phyloP scores from a whole-genome alignment of 345 rosid species.

The Durio zibethinus region DNA sequence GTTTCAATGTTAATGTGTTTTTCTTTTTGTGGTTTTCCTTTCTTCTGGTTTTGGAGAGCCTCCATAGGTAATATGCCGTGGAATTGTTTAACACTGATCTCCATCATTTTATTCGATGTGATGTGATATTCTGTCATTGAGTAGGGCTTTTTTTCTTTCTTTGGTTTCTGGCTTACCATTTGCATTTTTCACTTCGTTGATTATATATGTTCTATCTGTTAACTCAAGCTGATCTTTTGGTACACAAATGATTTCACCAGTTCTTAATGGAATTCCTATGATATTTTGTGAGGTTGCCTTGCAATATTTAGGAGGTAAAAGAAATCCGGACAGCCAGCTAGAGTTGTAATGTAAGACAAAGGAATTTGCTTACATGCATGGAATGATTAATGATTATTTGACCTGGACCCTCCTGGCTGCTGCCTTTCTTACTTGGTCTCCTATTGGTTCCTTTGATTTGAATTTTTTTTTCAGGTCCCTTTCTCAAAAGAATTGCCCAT shows the following conservation, averaged over 20 bases:
- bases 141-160: neutral
- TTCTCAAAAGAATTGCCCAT: neutral
- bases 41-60: neutral
- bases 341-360: neutral
- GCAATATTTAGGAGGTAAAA: neutral
- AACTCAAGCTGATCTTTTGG: neutral
- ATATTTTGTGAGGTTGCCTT: neutral
- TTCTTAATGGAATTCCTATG: neutral
- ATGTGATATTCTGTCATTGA: neutral
- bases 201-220: neutral
- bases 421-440: neutral
- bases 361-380: neutral
- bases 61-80: neutral
- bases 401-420: neutral
- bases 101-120: neutral
- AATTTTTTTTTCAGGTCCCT: neutral
- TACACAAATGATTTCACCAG: neutral
- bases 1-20: neutral
- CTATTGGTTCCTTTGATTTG: neutral
- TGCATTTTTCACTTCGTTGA: neutral
- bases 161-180: neutral
- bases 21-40: neutral
- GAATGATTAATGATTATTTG: neutral
- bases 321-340: neutral
- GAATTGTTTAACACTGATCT: neutral